Base-by-base conservation (phyloP, 768 basidiomycete species). In the Lepiota subincarnata region DNA sequence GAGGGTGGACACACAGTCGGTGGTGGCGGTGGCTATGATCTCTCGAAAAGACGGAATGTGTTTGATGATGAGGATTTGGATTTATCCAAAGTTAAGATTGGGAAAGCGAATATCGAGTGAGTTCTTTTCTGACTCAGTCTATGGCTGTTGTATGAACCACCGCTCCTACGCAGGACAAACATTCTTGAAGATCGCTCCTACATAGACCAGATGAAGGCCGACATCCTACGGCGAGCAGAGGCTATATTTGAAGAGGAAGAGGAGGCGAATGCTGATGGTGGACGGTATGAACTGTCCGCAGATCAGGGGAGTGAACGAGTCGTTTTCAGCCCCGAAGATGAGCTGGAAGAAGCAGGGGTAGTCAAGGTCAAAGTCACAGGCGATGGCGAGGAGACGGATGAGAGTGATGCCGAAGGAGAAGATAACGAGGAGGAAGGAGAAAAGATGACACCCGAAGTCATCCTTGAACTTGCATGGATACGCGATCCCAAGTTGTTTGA, bases 31-130 rank as follows among this genome's bases (percentile, higher is more conserved):
- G 48, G 13, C 31, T 66, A 65, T 41, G 52, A 63, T 47, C 60
- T 70, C 13, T 68, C 70, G 20, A 77, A 82, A 57, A 70, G 92
- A 55, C 68, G 71, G 45, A 98, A 96, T 56, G 73, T 89, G 0
- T 95, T 88, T 59, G 86, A 94, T 60, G 79, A 81, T 19, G 84
- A 89, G 42, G 64, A 66, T 14, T 78, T 96, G 66, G 89, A 96
- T 62, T 55, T 83, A 28, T 70, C 73, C 5, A 72, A 73, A 48
- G 55, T 94, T 19, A 73, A 74, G 20, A 55, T 86, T 6, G 90
- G 89, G 34, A 92, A 85, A 74, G 83, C 79, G 73, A 70, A 50
- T 14, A 55, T 60, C 4, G 70, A 64, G 84, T 86, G 57, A 7
- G 78, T 61, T 16, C 34, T 45, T 20, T 47, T 37, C 41, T 35